Percentiles rank a stretch among this genome's conserved stretches.
Evolutionary conservation across 768 basidiomycete species (phyloP).

Genomic region (Austroboletus eburneus): DNA sequence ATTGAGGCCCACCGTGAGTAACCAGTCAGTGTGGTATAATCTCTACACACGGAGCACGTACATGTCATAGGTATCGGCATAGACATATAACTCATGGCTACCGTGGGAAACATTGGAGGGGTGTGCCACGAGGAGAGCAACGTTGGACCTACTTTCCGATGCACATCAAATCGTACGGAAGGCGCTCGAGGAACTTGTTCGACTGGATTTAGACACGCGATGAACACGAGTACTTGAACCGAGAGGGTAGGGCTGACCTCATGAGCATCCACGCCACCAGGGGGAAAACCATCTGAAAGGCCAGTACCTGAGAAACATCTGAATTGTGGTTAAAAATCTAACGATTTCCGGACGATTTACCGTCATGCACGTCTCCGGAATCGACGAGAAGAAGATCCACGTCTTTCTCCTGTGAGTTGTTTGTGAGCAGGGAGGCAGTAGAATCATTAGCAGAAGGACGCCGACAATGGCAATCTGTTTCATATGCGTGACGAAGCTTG

Average conservation of each 20-base stretch:
- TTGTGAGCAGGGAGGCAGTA: neutral
- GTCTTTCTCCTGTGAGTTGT: conserved; percentile 47
- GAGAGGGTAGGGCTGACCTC: conserved; percentile 41
- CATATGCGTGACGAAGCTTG: conserved; percentile 81
- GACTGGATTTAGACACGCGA: conserved; percentile 36
- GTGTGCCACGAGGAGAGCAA: neutral
- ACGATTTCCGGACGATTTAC: conserved; percentile 26
- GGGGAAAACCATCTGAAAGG: conserved; percentile 68
- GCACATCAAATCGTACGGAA: conserved; percentile 79
- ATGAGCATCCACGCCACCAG: conserved; percentile 68
- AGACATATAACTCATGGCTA: conserved; percentile 82
- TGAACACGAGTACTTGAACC: neutral
- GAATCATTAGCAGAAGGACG: neutral
- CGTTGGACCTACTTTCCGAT: conserved; percentile 69
- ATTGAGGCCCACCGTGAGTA: neutral
- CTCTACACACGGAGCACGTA: conserved; percentile 18
- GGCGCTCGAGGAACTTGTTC: conserved; percentile 66
- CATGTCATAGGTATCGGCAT: conserved; percentile 66
- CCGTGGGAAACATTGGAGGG: neutral
- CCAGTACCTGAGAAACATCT: conserved; percentile 55
- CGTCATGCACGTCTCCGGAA: conserved; percentile 76
- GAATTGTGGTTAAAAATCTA: too few species aligned
- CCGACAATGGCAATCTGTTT: conserved; percentile 63
- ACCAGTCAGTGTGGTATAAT: conserved; percentile 1
- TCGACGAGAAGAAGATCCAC: conserved; percentile 84